These are phyloP conservation scores for Fremontodendron californicum DNA, from an alignment of 345 rosid species.

Conservation along the genomic window DNA sequence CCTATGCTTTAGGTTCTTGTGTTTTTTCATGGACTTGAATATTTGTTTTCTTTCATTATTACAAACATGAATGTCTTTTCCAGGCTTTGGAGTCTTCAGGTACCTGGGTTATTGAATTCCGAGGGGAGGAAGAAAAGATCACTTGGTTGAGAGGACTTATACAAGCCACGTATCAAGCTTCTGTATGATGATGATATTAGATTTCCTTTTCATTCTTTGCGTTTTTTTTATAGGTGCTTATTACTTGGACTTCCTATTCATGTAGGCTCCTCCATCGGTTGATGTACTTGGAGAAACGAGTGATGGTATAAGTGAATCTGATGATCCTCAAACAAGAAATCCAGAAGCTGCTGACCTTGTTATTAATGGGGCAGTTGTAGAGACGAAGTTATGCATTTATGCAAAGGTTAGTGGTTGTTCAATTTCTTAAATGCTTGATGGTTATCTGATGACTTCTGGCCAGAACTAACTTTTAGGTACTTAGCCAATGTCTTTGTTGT, in stretches of 20 bases:
- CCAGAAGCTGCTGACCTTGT: slow-evolving; percentile 70
- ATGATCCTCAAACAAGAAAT: slow-evolving; percentile 40
- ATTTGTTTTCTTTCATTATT: not conserved
- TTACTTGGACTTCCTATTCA: slow-evolving; percentile 10
- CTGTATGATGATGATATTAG: slow-evolving; percentile 47
- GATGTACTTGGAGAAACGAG: slow-evolving; percentile 55
- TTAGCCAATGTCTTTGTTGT: slow-evolving; percentile 10
- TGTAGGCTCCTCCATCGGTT: slow-evolving; percentile 68
- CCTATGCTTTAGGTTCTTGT: not conserved
- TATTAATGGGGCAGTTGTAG: slow-evolving; percentile 69
- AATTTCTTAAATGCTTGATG: slow-evolving; percentile 18
- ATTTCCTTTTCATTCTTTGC: slow-evolving; percentile 15
- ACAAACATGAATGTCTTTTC: slow-evolving; percentile 2
- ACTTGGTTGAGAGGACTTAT: slow-evolving; percentile 82
- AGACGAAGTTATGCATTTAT: slow-evolving; percentile 68
- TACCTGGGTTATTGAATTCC: slow-evolving; percentile 87
- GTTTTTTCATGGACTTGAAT: not conserved
- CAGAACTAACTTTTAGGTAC: slow-evolving; percentile 3
- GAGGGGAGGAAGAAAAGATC: slow-evolving; percentile 61
- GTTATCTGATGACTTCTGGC: not conserved
- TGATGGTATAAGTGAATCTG: slow-evolving; percentile 34
- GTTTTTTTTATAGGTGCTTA: slow-evolving; percentile 15
- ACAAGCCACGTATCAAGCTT: slow-evolving; percentile 93
- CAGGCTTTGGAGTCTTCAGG: slow-evolving; percentile 91
- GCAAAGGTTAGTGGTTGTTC: slow-evolving; percentile 56